Evolutionary conservation across 2,329 filamentous ascomycete genomes (phyloP), one percentile per base, ranked within the genome.

Genomic region (Ceratocystis variospora): DNA sequence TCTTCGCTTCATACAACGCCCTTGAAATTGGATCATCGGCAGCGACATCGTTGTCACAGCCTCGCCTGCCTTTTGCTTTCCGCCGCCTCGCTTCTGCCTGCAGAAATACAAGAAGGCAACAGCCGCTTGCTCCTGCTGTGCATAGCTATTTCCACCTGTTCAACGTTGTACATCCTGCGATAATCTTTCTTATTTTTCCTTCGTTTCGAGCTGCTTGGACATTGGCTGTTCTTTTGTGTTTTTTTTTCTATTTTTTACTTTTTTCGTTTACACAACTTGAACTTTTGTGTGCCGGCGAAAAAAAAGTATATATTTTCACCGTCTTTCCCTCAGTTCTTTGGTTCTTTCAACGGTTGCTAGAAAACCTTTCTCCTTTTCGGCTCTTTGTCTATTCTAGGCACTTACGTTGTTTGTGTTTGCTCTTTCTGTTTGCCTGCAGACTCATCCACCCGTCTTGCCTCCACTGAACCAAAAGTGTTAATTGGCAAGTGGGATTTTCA

Each of bases 391-490:
- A 44, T 66, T 66, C 55, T 45, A 61, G 63, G 37, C 50, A 22
- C 33, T 66, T 41, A 25, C 41, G 48, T 63, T 63, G 61, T 59
- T 59, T 59, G 53, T 59, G 53, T 59, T 59, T 62, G 65, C 61
- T 66, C 65, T 63, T 67, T 66, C 37, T 48, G 61, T 68, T 64
- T 64, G 48, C 57, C 53, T 50, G 41, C 65, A 45, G 37, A 41
- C 55, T 63, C 31, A 50, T 59, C 45, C 41, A 48, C 41, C 59
- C 19, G 33, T 61, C 31, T 55, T 50, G 46, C 61, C 44, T 44
- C 46, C 61, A 28, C 53, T 37, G 46, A 22, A 62, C 22, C 53
- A 41, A 37, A 63, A 67, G 65, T 61, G 61, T 25, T 55, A 55
- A 61, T 22, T 37, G 46, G 48, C 22, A 61, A 57, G 15, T 48